Base-by-base conservation (phyloP, 495 filamentous ascomycete genomes). In the Penicillium longicatenatum region DNA sequence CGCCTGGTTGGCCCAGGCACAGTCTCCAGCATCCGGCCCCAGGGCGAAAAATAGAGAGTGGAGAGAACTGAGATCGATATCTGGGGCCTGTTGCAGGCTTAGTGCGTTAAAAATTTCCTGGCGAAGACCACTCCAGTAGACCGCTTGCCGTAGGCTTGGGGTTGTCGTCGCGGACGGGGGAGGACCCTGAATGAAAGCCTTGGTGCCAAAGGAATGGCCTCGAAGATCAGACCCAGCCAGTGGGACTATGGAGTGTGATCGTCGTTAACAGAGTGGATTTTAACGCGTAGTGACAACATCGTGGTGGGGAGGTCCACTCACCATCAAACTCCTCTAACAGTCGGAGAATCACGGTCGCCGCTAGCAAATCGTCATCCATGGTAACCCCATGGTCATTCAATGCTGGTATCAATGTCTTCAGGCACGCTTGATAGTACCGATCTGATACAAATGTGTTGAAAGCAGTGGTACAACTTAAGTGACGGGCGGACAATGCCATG, bases 241-340 rank as follows among this genome's bases (percentile, higher is more conserved):
- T 52, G 66, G 66, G 24, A 60, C 66, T 69, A 43, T 39, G 22
- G 31, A 10, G 1, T 35, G 12, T 12, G 31, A 35, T 33, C 50
- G 31, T 30, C 33, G 22, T 31, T n/a, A 39, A 29, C 19, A 10
- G 31, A 14, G 12, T 14, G 31, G 31, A 14, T 3, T 35, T 11
- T n/a, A n/a, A n/a, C n/a, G n/a, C n/a, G n/a, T n/a, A n/a, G 9
- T 35, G 31, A 35, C 2, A 35, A 14, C 31, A 10, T 35, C 31
- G 31, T 10, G 31, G 31, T 35, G 31, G 33, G 31, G 20, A 17
- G 33, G 2, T 22, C 17, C 24, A 29, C 72, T 68, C 66, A 82
- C 82, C 77, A 54, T 85, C 79, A 62, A 85, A 83, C 59, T 87
- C 85, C 69, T 87, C 82, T 12, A 85, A 65, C 41, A 86, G 79